A percentile compares a stretch with the other conserved stretches of the same genome.
phyloP scores from a whole-genome alignment of 371 early-diverging fungal genomes.

The Basidiobolus meristosporus region DNA sequence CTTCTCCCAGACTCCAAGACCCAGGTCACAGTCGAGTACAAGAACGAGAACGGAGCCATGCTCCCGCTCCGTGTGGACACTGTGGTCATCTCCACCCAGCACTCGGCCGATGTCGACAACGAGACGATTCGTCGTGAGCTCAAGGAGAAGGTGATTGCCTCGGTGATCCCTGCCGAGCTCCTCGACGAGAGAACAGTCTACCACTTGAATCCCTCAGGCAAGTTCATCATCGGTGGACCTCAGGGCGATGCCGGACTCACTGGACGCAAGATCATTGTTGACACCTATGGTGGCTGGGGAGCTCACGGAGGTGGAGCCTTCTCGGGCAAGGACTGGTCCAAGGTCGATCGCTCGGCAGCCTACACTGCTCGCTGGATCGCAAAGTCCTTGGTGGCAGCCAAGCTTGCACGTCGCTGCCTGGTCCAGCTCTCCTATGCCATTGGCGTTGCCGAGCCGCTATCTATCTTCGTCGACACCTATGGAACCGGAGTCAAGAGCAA shows the following conservation, averaged over 20 bases:
- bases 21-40: slow-evolving; percentile 99
- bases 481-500: slow-evolving; percentile 84
- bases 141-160: slow-evolving; percentile 83
- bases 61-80: slow-evolving; percentile 94
- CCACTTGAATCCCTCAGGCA: slow-evolving; percentile 97
- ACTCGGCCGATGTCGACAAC: slow-evolving; percentile 72
- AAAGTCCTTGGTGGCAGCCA: slow-evolving; percentile 83
- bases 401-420: slow-evolving; percentile 84
- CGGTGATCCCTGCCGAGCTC: slow-evolving; percentile 84
- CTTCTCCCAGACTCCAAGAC: slow-evolving; percentile 98
- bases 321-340: slow-evolving; percentile 99
- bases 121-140: slow-evolving; percentile 75
- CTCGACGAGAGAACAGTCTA: slow-evolving; percentile 82
- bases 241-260: slow-evolving; percentile 99
- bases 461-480: slow-evolving; percentile 94
- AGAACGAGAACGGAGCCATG: slow-evolving; percentile 80
- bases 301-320: slow-evolving; percentile 99
- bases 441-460: slow-evolving; percentile 96
- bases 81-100: slow-evolving; percentile 97
- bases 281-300: slow-evolving; percentile 93
- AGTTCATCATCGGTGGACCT: slow-evolving; percentile 99
- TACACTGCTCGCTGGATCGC: slow-evolving; percentile 99
- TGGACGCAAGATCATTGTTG: slow-evolving; percentile 99
- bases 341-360: slow-evolving; percentile 99
- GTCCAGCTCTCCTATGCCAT: slow-evolving; percentile 99